Evolutionary conservation across 257 asterid species (phyloP).

Genomic region (Plantago major): DNA sequence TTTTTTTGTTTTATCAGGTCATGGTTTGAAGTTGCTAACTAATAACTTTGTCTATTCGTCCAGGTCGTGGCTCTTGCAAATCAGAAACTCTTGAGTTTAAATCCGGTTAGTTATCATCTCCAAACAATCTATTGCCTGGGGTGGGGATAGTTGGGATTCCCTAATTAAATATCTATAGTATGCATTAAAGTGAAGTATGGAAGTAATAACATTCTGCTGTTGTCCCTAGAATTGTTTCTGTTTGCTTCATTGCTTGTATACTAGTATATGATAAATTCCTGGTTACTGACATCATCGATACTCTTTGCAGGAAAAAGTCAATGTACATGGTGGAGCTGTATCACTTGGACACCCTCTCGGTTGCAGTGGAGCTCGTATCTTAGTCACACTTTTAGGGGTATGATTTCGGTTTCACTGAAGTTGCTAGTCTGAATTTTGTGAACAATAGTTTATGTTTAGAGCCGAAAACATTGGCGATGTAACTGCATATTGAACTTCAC

Average conservation of each 20-base stretch:
- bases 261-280: constrained; percentile 1
- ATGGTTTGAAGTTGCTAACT: neutral
- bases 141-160: too few species aligned
- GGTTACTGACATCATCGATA: constrained; percentile 12
- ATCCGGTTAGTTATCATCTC: constrained; percentile 50
- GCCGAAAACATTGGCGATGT: neutral
- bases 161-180: neutral
- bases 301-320: constrained; percentile 75
- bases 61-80: constrained; percentile 99
- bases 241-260: neutral
- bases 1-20: constrained; percentile 15
- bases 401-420: constrained; percentile 9
- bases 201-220: neutral
- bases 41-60: constrained; percentile 15
- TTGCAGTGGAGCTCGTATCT: constrained; percentile 98
- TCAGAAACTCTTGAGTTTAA: constrained; percentile 74
- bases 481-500: too few species aligned
- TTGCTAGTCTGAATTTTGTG: neutral
- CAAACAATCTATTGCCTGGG: neutral
- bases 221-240: neutral
- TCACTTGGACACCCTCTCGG: constrained; percentile 97
- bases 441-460: neutral
- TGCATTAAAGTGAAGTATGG: neutral
- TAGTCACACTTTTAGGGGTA: constrained; percentile 97
- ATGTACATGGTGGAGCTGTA: constrained; percentile 95